phyloP scores from a whole-genome alignment of 1,284 basidiomycete species.

The Caloboletus inedulis region DNA sequence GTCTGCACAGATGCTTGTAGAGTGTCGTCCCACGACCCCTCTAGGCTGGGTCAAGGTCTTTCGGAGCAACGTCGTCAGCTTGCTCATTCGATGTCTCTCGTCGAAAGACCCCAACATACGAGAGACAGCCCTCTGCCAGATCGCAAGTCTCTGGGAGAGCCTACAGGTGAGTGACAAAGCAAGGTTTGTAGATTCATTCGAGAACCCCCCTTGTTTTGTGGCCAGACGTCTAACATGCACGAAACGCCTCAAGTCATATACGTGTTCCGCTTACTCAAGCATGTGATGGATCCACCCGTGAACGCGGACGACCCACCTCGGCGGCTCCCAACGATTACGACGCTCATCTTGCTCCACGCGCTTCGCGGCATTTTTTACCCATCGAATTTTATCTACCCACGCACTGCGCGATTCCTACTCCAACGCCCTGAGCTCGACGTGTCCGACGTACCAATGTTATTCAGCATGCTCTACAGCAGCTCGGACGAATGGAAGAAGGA shows the following conservation, averaged over 20 bases:
- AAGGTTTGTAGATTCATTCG: conserved; percentile 2
- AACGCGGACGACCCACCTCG: conserved; percentile 39
- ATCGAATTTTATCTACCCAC: conserved; percentile 53
- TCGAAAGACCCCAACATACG: conserved; percentile 63
- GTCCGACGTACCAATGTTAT: conserved; percentile 59
- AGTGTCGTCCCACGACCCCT: conserved; percentile 52
- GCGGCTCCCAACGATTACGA: conserved; percentile 71
- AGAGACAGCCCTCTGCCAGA: conserved; percentile 51
- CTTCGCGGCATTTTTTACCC: conserved; percentile 54
- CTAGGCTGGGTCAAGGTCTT: conserved; percentile 80
- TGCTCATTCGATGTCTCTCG: conserved; percentile 74
- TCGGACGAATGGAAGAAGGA: conserved; percentile 82
- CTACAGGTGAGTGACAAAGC: conserved; percentile 47
- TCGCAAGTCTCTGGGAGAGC: conserved; percentile 51
- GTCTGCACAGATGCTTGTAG: conserved; percentile 59
- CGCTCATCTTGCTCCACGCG: conserved; percentile 66
- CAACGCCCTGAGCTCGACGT: conserved; percentile 56
- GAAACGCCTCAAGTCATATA: conserved; percentile 78
- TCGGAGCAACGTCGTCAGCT: conserved; percentile 73
- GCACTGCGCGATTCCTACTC: conserved; percentile 54
- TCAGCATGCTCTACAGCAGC: conserved; percentile 75
- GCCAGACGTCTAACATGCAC: conserved; percentile 66
- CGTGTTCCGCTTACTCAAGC: conserved; percentile 70
- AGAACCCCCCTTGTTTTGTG: neutral
- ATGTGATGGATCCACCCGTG: conserved; percentile 48